phyloP scores from a whole-genome alignment of 2,329 filamentous ascomycete genomes.

The Xylariaceae sp. region DNA sequence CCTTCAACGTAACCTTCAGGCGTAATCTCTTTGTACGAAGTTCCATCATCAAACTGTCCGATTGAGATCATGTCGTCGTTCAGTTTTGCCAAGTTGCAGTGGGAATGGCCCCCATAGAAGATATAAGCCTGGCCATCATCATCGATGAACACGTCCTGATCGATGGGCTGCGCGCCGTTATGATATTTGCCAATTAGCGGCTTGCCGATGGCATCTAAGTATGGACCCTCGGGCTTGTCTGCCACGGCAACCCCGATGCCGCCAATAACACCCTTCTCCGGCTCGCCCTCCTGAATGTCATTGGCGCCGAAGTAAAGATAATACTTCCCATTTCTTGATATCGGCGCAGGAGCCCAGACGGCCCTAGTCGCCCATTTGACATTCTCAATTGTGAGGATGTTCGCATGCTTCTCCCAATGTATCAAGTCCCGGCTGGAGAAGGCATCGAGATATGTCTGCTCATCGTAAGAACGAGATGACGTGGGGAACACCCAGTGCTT shows the following conservation, averaged over 20 bases:
- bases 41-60: constrained; percentile 40
- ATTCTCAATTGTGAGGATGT: constrained; percentile 39
- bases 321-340: constrained; percentile 42
- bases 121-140: constrained; percentile 40
- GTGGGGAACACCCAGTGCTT: constrained; percentile 49
- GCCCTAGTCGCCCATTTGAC: constrained; percentile 44
- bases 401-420: constrained; percentile 45
- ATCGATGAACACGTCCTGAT: constrained; percentile 43
- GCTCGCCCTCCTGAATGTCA: constrained; percentile 38
- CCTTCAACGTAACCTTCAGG: constrained; percentile 44
- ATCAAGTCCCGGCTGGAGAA: constrained; percentile 48
- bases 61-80: constrained; percentile 42
- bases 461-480: constrained; percentile 40
- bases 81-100: constrained; percentile 41
- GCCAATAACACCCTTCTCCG: constrained; percentile 31
- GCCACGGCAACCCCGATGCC: constrained; percentile 42
- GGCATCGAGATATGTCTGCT: constrained; percentile 48
- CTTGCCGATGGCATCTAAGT: constrained; percentile 39
- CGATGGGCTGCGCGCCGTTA: constrained; percentile 46
- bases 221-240: constrained; percentile 38
- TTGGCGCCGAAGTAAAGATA: constrained; percentile 50
- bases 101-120: constrained; percentile 42
- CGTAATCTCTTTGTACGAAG: constrained; percentile 42
- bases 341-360: constrained; percentile 46
- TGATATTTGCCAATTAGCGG: constrained; percentile 42